Base-by-base conservation (phyloP, 441 rosid genomes). In the Populus hybrid region DNA sequence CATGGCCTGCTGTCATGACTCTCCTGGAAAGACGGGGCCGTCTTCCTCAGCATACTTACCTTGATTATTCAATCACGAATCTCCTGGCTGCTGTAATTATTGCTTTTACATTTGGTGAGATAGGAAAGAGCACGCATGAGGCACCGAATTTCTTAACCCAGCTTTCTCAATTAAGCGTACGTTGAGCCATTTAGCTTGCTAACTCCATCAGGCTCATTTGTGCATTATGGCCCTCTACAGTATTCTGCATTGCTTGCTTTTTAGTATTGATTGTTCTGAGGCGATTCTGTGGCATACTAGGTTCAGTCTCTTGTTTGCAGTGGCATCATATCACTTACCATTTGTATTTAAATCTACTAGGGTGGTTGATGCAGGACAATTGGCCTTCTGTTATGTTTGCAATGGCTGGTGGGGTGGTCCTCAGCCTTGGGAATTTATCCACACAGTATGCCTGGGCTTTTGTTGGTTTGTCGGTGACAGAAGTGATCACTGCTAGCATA, bases 31-130 rank as follows among this genome's bases (percentile, higher is more conserved):
- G 97, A 78, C 86, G 90, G 0, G 99, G 97, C 4, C 88, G 96
- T 38, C 98, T 92, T 79, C 98, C 99, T 79, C 98, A 93, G 78
- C 99, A 94, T 78, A 92, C 91, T 75, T 94, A 89, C 78, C 97
- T 93, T 72, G 97, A 94, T 82, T 93, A 91, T 78, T 84, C 94
- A 24, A 75, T 91, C 81, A 87, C 93, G 16, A 94, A 90, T 80
- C 88, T 93, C 35, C 81, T 92, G 74, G 93, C 92, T 77, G 97
- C 98, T 23, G 68, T 90, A n/a, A 77, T 95, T 80, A 91, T 93
- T 56, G 97, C 97, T 31, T 83, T 91, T 2, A 92, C 97, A 1
- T 86, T 95, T 65, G 97, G 99, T 8, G 82, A 91, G 82, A 75
- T 95, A n/a, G 93, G 91, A 12, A 82, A 73, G 23, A 84, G 76